Conservation (phyloP, 164 flowering plant genomes). For the Vitis amurensis region DNA sequence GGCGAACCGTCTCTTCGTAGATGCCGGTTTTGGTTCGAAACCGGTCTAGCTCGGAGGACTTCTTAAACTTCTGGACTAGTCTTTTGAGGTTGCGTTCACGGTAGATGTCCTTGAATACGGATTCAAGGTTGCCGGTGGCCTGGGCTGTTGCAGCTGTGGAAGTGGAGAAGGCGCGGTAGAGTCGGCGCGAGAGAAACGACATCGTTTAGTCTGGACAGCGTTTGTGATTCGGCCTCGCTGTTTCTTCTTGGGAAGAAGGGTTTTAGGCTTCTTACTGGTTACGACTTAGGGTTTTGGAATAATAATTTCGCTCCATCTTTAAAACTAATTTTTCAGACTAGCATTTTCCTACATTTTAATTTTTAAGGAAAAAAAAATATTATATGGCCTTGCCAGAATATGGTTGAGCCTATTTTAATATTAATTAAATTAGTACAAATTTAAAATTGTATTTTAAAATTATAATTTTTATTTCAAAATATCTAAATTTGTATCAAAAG, state of each 20-base stretch:
- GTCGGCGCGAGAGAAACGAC: constrained; percentile 17
- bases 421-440: no score
- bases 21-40: constrained; percentile 36
- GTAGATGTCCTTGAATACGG: constrained; percentile 19
- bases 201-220: neutral
- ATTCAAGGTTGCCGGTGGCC: neutral
- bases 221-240: neutral
- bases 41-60: constrained; percentile 21
- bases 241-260: neutral
- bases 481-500: no score
- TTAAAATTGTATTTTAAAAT: no score
- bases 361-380: no score
- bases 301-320: no score
- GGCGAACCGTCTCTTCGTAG: constrained; percentile 32
- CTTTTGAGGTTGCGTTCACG: constrained; percentile 28
- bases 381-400: no score
- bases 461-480: no score
- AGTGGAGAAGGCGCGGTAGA: constrained; percentile 22
- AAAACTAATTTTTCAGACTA: no score
- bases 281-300: neutral
- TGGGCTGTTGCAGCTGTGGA: neutral
- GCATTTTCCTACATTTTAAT: no score
- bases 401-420: no score
- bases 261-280: neutral
- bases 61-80: constrained; percentile 49